These are phyloP conservation scores for Didymella lethalis DNA, from an alignment of 2,329 filamentous ascomycete genomes.

Conservation along the genomic window DNA sequence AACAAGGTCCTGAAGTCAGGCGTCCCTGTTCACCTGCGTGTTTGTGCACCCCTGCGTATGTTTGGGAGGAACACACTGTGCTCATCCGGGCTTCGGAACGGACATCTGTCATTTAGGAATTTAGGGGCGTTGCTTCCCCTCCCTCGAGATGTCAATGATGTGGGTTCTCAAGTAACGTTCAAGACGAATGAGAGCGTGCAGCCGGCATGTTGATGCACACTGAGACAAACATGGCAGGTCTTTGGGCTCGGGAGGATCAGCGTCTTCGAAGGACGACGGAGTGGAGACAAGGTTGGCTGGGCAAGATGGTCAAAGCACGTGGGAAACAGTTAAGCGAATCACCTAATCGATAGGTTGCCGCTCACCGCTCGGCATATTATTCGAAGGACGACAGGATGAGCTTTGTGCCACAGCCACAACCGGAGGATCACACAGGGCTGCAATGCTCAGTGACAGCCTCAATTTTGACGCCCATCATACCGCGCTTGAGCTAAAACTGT, in stretches of 20 bases:
- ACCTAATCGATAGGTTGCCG: constrained; percentile 18
- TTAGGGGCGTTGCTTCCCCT: constrained; percentile 5
- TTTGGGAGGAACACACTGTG: constrained; percentile 10
- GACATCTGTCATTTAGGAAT: constrained; percentile 18
- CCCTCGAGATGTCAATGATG: constrained; percentile 10
- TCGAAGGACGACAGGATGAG: constrained; percentile 1
- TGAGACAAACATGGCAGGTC: constrained; percentile 19
- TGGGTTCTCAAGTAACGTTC: constrained; percentile 8
- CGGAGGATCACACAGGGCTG: constrained; percentile 16
- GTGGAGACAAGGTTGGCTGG: constrained; percentile 17
- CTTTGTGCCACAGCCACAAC: constrained; percentile 17
- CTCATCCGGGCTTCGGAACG: constrained; percentile 17
- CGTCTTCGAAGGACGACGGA: constrained; percentile 11
- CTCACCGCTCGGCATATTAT: constrained; percentile 7
- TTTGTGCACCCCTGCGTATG: constrained; percentile 16
- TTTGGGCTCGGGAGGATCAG: constrained; percentile 15
- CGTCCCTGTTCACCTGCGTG: constrained; percentile 1
- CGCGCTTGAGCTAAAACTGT: background rate
- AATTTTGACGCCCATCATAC: constrained; percentile 5
- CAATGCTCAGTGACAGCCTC: constrained; percentile 6
- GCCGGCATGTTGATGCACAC: constrained; percentile 8
- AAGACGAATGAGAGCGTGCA: constrained; percentile 7
- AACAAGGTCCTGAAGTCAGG: background rate
- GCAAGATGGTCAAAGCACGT: constrained; percentile 14
- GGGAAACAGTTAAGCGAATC: constrained; percentile 21